Conservation (phyloP, 108 stramenopile species). For the Cyclostephanos tholiformis region DNA sequence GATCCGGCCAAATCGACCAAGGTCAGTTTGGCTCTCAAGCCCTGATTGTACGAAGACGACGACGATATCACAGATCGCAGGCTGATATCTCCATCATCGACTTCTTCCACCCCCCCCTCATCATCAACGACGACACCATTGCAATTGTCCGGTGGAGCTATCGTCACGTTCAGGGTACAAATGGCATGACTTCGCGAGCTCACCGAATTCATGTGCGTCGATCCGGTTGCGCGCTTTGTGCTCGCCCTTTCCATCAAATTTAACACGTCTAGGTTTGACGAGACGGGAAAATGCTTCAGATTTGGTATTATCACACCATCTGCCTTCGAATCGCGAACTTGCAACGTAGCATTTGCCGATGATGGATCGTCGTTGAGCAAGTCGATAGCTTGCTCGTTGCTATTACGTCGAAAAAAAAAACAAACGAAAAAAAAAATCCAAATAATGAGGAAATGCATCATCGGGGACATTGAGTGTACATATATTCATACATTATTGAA, state of each 20-base stretch:
- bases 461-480: no score
- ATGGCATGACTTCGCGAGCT: constrained; percentile 92
- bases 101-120: constrained; percentile 8
- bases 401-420: no score
- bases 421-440: no score
- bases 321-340: constrained; percentile 51
- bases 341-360: constrained; percentile 32
- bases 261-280: constrained; percentile 54
- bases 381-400: constrained; percentile 66
- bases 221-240: constrained; percentile 66
- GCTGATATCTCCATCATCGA: constrained; percentile 12
- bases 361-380: constrained; percentile 43
- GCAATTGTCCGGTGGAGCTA: constrained; percentile 26
- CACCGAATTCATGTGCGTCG: constrained; percentile 90
- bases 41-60: not conserved
- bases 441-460: no score
- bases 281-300: constrained; percentile 55
- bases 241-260: constrained; percentile 66
- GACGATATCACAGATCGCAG: constrained; percentile 4
- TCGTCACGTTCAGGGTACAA: constrained; percentile 82
- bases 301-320: constrained; percentile 76
- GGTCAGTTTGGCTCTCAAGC: constrained; percentile 20
- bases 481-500: no score
- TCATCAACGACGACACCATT: not conserved
- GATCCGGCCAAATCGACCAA: constrained; percentile 75